Conservation (phyloP, 768 basidiomycete genomes). For the Pisolithus sp. region DNA sequence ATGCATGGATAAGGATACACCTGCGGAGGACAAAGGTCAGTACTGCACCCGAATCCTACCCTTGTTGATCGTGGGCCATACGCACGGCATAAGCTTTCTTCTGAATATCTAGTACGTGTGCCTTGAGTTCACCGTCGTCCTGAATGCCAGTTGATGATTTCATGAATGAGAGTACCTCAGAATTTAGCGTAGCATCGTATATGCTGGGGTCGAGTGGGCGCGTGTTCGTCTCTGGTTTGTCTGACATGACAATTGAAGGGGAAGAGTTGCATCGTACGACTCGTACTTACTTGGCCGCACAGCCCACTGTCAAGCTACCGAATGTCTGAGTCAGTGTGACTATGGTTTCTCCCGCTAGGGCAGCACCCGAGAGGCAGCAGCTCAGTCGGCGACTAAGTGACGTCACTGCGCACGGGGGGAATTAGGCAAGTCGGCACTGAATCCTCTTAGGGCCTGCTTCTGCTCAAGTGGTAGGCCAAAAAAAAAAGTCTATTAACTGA, state of each 20-base stretch:
- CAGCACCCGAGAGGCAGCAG: too few relatives aligned
- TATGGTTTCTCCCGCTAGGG: too few relatives aligned
- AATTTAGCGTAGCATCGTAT: background rate
- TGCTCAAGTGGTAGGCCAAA: too few relatives aligned
- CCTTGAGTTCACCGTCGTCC: constrained; percentile 23
- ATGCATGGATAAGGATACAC: constrained; percentile 21
- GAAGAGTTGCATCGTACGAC: background rate
- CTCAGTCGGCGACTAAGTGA: too few relatives aligned
- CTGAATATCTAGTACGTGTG: constrained; percentile 30
- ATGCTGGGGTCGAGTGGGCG: background rate
- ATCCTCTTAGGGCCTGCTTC: too few relatives aligned
- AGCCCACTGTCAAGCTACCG: too few relatives aligned
- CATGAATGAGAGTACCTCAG: background rate
- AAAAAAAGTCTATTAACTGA: too few relatives aligned
- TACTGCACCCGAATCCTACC: too few relatives aligned
- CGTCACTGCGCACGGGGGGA: too few relatives aligned
- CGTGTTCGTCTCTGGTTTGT: background rate
- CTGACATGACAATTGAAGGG: background rate
- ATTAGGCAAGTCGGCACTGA: too few relatives aligned
- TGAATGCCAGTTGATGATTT: constrained; percentile 18
- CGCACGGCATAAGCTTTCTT: constrained; percentile 27
- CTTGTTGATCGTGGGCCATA: background rate
- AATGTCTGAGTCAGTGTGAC: too few relatives aligned
- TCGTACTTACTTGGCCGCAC: too few relatives aligned
- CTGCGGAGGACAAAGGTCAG: constrained; percentile 3